phyloP scores from a whole-genome alignment of 2,329 filamentous ascomycete species.

The Phaeomoniella chlamydospora region DNA sequence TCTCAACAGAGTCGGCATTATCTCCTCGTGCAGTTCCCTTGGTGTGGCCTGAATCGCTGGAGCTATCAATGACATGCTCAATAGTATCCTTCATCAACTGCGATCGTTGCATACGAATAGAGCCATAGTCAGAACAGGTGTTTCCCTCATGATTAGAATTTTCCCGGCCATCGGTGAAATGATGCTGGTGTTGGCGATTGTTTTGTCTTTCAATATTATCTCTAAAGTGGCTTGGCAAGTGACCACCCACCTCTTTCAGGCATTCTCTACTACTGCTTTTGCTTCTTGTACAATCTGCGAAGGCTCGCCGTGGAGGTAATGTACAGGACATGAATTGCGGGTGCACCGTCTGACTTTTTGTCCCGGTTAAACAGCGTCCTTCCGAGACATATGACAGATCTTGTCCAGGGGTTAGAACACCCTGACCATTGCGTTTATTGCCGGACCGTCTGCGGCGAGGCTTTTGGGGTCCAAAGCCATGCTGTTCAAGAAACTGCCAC shows the following conservation, averaged over 20 bases:
- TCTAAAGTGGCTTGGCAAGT: neutral
- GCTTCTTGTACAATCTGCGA: conserved; percentile 3
- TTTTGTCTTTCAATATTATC: neutral
- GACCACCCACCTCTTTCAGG: neutral
- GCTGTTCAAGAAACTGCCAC: conserved; percentile 58
- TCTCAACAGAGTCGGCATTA: too few species aligned
- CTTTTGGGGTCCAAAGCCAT: conserved; percentile 49
- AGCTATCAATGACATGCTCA: neutral
- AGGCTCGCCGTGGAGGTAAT: conserved; percentile 1
- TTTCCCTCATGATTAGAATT: neutral
- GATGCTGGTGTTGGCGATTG: neutral
- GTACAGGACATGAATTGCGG: neutral
- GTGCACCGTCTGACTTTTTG: too few species aligned
- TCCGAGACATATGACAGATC: neutral
- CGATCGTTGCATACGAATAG: too few species aligned
- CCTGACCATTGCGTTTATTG: neutral
- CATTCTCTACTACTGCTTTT: neutral
- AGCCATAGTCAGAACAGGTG: neutral
- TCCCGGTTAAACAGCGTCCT: too few species aligned
- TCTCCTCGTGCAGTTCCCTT: too few species aligned
- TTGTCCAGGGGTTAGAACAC: neutral
- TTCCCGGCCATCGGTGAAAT: neutral
- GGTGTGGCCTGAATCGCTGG: neutral
- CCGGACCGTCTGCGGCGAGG: conserved; percentile 9
- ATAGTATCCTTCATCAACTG: neutral